A percentile compares a stretch with the other conserved stretches of the same genome.
phyloP scores from a whole-genome alignment of 768 basidiomycete genomes.

The Tephrocybe sp. region DNA sequence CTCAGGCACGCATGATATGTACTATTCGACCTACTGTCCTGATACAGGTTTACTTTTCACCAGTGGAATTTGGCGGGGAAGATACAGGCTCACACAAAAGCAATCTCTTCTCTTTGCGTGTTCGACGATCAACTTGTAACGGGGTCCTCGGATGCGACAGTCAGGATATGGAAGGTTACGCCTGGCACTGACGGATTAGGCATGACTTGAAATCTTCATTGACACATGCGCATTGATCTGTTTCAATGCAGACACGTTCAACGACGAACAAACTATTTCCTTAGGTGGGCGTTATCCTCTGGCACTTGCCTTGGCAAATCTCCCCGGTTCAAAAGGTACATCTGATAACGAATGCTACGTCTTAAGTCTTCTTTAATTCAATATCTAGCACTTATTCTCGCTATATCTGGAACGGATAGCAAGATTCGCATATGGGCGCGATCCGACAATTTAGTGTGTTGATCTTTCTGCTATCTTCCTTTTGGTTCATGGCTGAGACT shows the following conservation, averaged over 20 bases:
- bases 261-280: conserved; percentile 57
- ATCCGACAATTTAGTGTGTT: conserved; percentile 55
- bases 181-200: conserved; percentile 31
- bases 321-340: conserved; percentile 72
- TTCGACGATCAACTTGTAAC: conserved; percentile 57
- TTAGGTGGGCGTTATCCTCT: conserved; percentile 76
- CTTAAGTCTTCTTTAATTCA: not conserved
- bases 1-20: conserved; percentile 36
- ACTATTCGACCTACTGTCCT: conserved; percentile 13
- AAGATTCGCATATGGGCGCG: conserved; percentile 78
- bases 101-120: conserved; percentile 68
- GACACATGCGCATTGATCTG: conserved; percentile 6
- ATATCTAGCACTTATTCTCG: conserved; percentile 62
- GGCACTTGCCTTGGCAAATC: conserved; percentile 56
- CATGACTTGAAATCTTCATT: conserved; percentile 15
- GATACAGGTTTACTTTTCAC: conserved; percentile 6
- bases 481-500: conserved; percentile 1
- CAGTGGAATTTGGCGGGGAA: conserved; percentile 40
- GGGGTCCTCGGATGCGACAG: conserved; percentile 78
- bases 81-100: conserved; percentile 61
- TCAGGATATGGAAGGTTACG: conserved; percentile 71
- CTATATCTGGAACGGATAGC: conserved; percentile 79
- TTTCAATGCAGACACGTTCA: conserved; percentile 31
- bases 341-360: not conserved
- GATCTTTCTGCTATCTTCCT: not conserved